Conservation (phyloP, 2,329 filamentous ascomycete species). For the Tolypocladium nubicola region DNA sequence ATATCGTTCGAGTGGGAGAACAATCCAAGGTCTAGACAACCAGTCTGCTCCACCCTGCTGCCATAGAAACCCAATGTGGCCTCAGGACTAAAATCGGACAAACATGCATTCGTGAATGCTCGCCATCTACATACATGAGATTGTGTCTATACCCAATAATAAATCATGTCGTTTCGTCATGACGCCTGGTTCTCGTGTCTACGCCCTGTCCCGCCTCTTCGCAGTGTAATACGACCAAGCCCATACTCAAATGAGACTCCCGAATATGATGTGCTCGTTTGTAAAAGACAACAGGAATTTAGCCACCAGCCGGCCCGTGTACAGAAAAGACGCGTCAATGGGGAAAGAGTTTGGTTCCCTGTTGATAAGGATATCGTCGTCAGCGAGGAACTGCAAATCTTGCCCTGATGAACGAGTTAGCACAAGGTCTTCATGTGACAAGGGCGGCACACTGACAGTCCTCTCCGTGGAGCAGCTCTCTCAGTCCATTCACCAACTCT, state of each 20-base stretch:
- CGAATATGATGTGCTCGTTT: constrained; percentile 38
- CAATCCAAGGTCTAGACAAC: constrained; percentile 55
- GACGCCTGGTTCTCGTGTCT: neutral
- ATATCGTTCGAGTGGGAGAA: constrained; percentile 53
- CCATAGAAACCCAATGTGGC: constrained; percentile 42
- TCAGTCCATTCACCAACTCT: constrained; percentile 35
- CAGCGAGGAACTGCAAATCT: constrained; percentile 30
- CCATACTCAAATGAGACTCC: constrained; percentile 11
- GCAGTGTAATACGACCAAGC: neutral
- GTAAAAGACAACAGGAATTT: constrained; percentile 46
- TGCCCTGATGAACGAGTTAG: constrained; percentile 16
- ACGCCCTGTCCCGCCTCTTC: neutral
- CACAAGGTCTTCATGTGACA: neutral
- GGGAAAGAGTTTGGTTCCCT: constrained; percentile 34
- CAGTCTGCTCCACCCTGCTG: constrained; percentile 56
- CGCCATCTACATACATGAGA: neutral
- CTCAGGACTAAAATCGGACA: constrained; percentile 55
- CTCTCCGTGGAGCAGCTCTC: constrained; percentile 30
- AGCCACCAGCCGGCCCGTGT: constrained; percentile 41
- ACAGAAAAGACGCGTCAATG: constrained; percentile 36
- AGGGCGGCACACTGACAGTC: constrained; percentile 28
- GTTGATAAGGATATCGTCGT: constrained; percentile 35
- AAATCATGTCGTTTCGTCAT: neutral
- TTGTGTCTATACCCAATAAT: neutral
- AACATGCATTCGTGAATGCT: constrained; percentile 28